Evolutionary conservation across 2,329 filamentous ascomycete species (phyloP).

Genomic region (Cladosporium sp.): DNA sequence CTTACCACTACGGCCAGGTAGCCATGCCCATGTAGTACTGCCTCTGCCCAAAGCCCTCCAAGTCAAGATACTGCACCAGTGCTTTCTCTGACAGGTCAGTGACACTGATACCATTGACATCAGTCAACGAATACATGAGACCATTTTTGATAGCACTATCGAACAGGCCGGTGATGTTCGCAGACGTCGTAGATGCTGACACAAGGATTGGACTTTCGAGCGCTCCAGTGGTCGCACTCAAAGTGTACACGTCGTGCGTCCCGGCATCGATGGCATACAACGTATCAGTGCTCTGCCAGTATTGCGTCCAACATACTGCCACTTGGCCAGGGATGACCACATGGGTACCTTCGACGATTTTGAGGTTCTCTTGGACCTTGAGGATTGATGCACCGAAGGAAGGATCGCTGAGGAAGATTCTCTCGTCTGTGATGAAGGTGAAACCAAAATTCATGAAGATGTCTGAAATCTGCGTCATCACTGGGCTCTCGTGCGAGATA

Average conservation of each 20-base stretch:
- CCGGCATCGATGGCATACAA: slow-evolving; percentile 17
- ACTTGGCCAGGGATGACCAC: slow-evolving; percentile 9
- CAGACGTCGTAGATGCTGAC: neutral
- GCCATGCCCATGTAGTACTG: slow-evolving; percentile 15
- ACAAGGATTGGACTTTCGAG: slow-evolving; percentile 9
- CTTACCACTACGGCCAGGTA: too few relatives aligned
- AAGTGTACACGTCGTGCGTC: slow-evolving; percentile 1
- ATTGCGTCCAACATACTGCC: slow-evolving; percentile 18
- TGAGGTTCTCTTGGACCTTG: slow-evolving; percentile 7
- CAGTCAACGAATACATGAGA: slow-evolving; percentile 16
- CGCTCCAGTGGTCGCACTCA: slow-evolving; percentile 13
- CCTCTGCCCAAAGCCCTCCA: slow-evolving; percentile 14
- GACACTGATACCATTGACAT: slow-evolving; percentile 14
- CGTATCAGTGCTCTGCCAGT: slow-evolving; percentile 7
- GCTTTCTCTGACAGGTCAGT: slow-evolving; percentile 12
- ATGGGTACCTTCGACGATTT: slow-evolving; percentile 10
- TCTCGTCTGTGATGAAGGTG: neutral
- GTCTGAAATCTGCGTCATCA: too few relatives aligned
- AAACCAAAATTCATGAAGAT: too few relatives aligned
- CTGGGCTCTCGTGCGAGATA: slow-evolving; percentile 1
- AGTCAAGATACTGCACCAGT: slow-evolving; percentile 15
- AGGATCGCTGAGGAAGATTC: slow-evolving; percentile 17
- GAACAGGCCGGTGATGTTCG: slow-evolving; percentile 12
- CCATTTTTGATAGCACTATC: slow-evolving; percentile 14
- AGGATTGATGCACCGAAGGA: slow-evolving; percentile 17